Base-by-base conservation (phyloP, 2,329 filamentous ascomycete species). In the Fusarium sp. region DNA sequence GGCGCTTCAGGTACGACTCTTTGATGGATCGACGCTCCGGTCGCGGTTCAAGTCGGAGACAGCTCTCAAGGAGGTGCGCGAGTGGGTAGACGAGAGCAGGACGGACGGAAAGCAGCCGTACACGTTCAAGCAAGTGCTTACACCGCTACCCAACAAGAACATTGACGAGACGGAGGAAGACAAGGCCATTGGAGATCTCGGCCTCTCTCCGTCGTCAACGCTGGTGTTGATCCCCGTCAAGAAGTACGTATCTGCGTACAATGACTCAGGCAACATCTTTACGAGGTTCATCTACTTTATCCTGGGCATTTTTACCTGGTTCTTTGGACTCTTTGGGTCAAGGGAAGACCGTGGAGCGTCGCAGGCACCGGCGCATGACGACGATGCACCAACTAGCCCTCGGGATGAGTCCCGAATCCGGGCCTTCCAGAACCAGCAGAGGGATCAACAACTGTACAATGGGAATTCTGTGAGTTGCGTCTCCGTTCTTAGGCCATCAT, bases 11-110 rank as follows among this genome's bases (percentile, higher is more conserved):
- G 90, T 98, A 20, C 90, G 95, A 9, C 86, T 98, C 0, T 93
- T 97, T 66, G 95, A 98, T 79, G 96, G 96, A 11, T 92, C 92
- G 13, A 95, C 92, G 2, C 89, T 98, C 20, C 91, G 95, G 45
- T 89, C 88, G 5, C 91, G 89, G 20, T 97, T 98, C 81, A 85
- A 90, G 13, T 90, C 91, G 24, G 84, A 85, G 3, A 86, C 89
- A 8, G 93, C 89, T 0, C 86, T 98, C 5, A 85, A 82, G 8
- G 89, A 94, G 50, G 92, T 98, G 1, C 89, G 96, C 9, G 83
- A 86, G 8, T 98, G 95, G 94, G 88, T 98, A 9, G 93, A 96
- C 64, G 85, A 88, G 66, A 86, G 89, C 39, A 86, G 90, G 71
- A 85, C 82, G 13, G 88, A 90, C 50, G 88, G 88, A 22, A 85